These are phyloP conservation scores for Westerdykella aurantiaca DNA, from an alignment of 2,329 filamentous ascomycete species.

Conservation along the genomic window DNA sequence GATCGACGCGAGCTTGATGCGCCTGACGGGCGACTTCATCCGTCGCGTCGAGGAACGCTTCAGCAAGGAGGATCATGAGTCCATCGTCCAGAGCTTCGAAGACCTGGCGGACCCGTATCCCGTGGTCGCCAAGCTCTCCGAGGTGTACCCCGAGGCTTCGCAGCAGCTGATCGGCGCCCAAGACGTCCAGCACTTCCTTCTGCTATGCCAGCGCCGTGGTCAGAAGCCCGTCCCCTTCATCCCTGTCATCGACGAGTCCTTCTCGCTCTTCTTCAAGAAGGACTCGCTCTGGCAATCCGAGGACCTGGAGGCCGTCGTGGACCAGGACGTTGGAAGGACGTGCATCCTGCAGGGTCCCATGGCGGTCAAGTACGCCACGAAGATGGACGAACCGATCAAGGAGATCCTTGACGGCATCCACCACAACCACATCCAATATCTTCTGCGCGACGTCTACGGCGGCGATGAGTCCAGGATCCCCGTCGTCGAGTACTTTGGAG, in stretches of 20 bases:
- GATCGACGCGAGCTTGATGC: constrained; percentile 62
- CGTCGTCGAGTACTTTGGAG: constrained; percentile 89
- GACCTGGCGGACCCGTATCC: constrained; percentile 80
- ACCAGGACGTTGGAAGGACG: constrained; percentile 89
- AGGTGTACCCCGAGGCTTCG: constrained; percentile 79
- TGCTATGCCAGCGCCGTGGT: constrained; percentile 82
- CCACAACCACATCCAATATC: constrained; percentile 72
- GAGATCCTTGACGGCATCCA: constrained; percentile 91
- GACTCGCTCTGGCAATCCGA: constrained; percentile 99
- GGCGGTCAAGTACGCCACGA: constrained; percentile 81
- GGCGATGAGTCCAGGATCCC: constrained; percentile 71
- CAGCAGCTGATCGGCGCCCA: constrained; percentile 95
- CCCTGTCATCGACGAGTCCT: constrained; percentile 89
- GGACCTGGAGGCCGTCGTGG: constrained; percentile 91
- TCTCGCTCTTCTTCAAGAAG: constrained; percentile 99
- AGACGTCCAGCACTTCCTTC: constrained; percentile 93
- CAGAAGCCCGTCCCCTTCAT: constrained; percentile 98
- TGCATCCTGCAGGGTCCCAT: constrained; percentile 95
- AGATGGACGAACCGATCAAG: constrained; percentile 89
- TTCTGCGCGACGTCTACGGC: constrained; percentile 75
- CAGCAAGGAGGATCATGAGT: constrained; percentile 68
- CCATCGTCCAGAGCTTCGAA: constrained; percentile 80
- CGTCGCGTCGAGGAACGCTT: constrained; percentile 96
- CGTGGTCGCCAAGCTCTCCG: constrained; percentile 70
- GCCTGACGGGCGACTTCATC: constrained; percentile 89